Conservation (phyloP, 176 grass and related monocot species). For the Aegilops sharonensis region DNA sequence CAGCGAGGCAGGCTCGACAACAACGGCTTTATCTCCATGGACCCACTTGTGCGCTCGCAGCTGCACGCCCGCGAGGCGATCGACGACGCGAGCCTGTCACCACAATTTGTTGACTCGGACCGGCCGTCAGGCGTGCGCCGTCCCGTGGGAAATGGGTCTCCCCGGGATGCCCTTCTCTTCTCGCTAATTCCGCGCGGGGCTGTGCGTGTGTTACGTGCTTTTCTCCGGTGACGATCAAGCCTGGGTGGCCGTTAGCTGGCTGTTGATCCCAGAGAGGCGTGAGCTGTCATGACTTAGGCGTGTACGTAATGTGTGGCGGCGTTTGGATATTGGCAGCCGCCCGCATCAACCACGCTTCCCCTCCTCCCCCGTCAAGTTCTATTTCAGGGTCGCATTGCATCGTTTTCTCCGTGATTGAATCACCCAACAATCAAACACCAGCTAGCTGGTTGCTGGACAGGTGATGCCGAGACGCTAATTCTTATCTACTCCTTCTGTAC, state of each 20-base stretch:
- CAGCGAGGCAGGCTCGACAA: too few relatives aligned
- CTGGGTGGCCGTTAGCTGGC: neutral
- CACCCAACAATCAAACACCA: neutral
- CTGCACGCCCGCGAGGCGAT: too few relatives aligned
- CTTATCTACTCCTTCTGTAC: neutral
- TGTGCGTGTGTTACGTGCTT: too few relatives aligned
- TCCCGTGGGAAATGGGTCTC: too few relatives aligned
- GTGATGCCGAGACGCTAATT: neutral
- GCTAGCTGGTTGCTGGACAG: neutral
- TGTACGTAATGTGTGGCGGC: neutral
- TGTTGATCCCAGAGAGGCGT: slow-evolving; percentile 15
- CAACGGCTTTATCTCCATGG: too few relatives aligned
- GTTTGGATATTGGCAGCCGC: neutral
- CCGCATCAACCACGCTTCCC: neutral
- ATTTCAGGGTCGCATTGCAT: neutral
- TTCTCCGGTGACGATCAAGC: too few relatives aligned
- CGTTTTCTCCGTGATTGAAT: neutral
- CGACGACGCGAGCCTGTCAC: too few relatives aligned
- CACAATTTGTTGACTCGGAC: too few relatives aligned
- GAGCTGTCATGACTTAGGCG: slow-evolving; percentile 30
- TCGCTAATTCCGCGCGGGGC: too few relatives aligned
- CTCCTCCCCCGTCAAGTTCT: neutral
- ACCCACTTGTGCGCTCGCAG: too few relatives aligned
- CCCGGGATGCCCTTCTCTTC: too few relatives aligned
- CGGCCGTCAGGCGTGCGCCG: too few relatives aligned